phyloP scores from a whole-genome alignment of 2,329 filamentous ascomycete genomes.

The Aspergillus cejpii region DNA sequence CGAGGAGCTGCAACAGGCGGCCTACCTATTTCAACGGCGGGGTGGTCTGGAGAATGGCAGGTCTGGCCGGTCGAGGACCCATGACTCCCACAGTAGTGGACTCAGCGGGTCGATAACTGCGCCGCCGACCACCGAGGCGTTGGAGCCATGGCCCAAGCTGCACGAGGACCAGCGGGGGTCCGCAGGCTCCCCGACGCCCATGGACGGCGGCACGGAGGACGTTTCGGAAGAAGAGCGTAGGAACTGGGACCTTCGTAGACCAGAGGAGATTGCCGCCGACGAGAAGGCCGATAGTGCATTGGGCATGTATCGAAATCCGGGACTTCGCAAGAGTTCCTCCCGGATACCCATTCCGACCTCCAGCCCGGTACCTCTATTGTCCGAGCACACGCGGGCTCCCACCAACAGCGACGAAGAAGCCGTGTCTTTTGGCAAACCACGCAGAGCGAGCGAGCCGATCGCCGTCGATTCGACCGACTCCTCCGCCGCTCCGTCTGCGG shows the following conservation, averaged over 20 bases:
- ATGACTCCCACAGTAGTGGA: slow-evolving; percentile 31
- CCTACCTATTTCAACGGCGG: slow-evolving; percentile 39
- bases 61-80: slow-evolving; percentile 34
- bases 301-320: slow-evolving; percentile 50
- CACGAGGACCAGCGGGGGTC: slow-evolving; percentile 31
- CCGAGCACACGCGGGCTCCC: slow-evolving; percentile 54
- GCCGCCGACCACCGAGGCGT: slow-evolving; percentile 24
- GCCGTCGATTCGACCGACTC: slow-evolving; percentile 19
- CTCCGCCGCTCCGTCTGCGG: slow-evolving; percentile 22
- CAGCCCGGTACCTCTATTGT: slow-evolving; percentile 68
- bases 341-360: slow-evolving; percentile 79
- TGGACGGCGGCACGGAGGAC: slow-evolving; percentile 34
- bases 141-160: slow-evolving; percentile 31
- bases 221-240: slow-evolving; percentile 41
- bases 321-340: slow-evolving; percentile 58
- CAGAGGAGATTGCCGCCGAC: slow-evolving; percentile 66
- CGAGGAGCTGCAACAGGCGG: slow-evolving; percentile 45
- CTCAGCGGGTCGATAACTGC: slow-evolving; percentile 16
- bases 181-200: slow-evolving; percentile 28
- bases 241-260: slow-evolving; percentile 65
- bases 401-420: slow-evolving; percentile 56
- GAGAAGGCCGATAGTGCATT: slow-evolving; percentile 29
- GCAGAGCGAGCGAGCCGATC: slow-evolving; percentile 58
- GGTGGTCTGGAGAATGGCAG: slow-evolving; percentile 33
- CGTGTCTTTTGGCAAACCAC: slow-evolving; percentile 55